These are phyloP conservation scores for Pseudocercospora cruenta DNA, from an alignment of 2,329 filamentous ascomycete species.

Conservation along the genomic window DNA sequence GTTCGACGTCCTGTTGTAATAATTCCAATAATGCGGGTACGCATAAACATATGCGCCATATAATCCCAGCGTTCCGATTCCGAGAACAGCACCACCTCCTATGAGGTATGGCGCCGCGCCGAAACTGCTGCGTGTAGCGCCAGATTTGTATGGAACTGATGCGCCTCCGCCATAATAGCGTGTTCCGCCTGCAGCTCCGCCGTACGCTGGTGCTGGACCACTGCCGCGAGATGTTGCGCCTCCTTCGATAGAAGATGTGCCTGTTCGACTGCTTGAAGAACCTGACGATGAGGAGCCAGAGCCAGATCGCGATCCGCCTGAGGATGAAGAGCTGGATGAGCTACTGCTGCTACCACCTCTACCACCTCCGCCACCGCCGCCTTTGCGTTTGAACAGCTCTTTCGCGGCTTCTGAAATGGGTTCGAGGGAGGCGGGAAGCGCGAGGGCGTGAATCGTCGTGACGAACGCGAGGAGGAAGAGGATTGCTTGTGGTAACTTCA, in stretches of 20 bases:
- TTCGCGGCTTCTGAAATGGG: conserved; percentile 40
- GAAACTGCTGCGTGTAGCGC: conserved; percentile 52
- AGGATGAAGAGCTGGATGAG: conserved; percentile 24
- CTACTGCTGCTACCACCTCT: conserved; percentile 43
- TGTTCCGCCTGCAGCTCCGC: conserved; percentile 52
- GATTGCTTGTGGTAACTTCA: conserved; percentile 35
- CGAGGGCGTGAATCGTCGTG: conserved; percentile 38
- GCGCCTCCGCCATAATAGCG: conserved; percentile 70
- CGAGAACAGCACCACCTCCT: conserved; percentile 48
- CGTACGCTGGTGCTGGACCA: conserved; percentile 61
- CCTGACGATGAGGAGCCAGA: conserved; percentile 19
- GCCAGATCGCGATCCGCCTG: conserved; percentile 11
- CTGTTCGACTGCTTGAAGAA: conserved; percentile 23
- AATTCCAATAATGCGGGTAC: conserved; percentile 61
- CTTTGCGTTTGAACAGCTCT: conserved; percentile 51
- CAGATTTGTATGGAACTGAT: conserved; percentile 62
- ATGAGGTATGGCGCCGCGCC: conserved; percentile 56
- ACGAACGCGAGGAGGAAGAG: conserved; percentile 36
- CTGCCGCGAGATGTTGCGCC: conserved; percentile 59
- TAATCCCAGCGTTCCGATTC: conserved; percentile 59
- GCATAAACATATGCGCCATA: conserved; percentile 65
- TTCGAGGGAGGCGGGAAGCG: conserved; percentile 34
- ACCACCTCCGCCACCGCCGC: conserved; percentile 50
- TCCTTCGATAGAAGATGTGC: conserved; percentile 21
- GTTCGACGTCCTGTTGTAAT: conserved; percentile 53